Conservation (phyloP, 257 asterid genomes). For the Datura wrightii region DNA sequence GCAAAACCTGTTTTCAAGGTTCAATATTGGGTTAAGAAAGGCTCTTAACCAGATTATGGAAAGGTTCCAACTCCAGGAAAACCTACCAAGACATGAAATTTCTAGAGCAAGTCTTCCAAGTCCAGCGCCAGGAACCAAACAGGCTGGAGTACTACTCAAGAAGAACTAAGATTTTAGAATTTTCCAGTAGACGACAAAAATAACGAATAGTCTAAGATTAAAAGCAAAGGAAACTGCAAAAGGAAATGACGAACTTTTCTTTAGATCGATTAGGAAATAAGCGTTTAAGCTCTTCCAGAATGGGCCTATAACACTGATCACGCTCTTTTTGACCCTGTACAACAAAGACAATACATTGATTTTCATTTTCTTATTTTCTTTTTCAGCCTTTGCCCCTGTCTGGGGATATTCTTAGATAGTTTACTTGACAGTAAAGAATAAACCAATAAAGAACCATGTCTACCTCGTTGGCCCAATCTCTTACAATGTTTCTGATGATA, state of each 20-base stretch:
- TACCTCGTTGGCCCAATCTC: conserved; percentile 99
- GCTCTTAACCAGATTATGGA: not conserved
- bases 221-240: not conserved
- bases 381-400: not conserved
- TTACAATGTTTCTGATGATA: conserved; percentile 88
- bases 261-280: conserved; percentile 69
- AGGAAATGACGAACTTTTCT: conserved; percentile 51
- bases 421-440: conserved; percentile 26
- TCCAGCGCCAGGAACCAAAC: conserved; percentile 99
- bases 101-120: conserved; percentile 97
- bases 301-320: conserved; percentile 90
- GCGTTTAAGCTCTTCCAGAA: conserved; percentile 78
- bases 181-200: conserved; percentile 33
- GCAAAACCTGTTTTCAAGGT: conserved; percentile 66
- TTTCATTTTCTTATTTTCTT: conserved; percentile 20
- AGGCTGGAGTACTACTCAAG: conserved; percentile 77
- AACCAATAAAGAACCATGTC: conserved; percentile 31
- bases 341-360: conserved; percentile 22
- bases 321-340: conserved; percentile 89
- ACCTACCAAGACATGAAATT: conserved; percentile 86
- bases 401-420: not conserved
- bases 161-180: conserved; percentile 42
- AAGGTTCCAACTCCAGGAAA: conserved; percentile 23
- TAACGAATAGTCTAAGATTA: conserved; percentile 1
- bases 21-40: not conserved